Conservation (phyloP, 2,329 filamentous ascomycete species). For the Metarhizium robertsii region DNA sequence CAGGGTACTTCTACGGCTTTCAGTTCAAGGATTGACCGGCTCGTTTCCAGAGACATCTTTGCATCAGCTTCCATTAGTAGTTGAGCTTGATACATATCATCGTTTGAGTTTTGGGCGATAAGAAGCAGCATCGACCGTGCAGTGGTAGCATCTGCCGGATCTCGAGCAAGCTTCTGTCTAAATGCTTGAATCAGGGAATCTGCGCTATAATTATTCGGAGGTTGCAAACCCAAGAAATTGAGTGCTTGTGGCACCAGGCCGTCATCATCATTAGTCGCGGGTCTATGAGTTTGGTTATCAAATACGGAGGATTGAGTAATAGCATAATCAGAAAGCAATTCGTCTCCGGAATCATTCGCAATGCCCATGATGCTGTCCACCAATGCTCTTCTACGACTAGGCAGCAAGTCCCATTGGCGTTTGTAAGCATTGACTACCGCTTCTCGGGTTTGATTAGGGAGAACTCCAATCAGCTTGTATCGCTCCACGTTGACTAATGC, state of each 20-base stretch:
- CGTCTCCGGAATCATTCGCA: slow-evolving; percentile 25
- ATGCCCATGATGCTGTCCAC: slow-evolving; percentile 24
- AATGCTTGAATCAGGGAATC: slow-evolving; percentile 26
- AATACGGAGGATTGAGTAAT: slow-evolving; percentile 29
- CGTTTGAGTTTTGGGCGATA: slow-evolving; percentile 23
- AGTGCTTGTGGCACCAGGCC: slow-evolving; percentile 23
- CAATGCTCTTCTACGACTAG: slow-evolving; percentile 18
- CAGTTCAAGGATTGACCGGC: slow-evolving; percentile 21
- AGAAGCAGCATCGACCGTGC: slow-evolving; percentile 24
- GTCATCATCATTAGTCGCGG: slow-evolving; percentile 19
- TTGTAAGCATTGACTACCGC: slow-evolving; percentile 29
- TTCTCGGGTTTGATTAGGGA: slow-evolving; percentile 26
- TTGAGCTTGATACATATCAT: slow-evolving; percentile 23
- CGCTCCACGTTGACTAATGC: slow-evolving; percentile 21
- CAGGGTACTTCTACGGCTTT: slow-evolving; percentile 13
- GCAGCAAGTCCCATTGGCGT: slow-evolving; percentile 28
- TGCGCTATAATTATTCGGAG: slow-evolving; percentile 25
- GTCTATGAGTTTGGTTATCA: slow-evolving; percentile 24
- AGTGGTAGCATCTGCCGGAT: slow-evolving; percentile 21
- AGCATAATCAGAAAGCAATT: slow-evolving; percentile 26
- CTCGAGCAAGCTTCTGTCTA: slow-evolving; percentile 20
- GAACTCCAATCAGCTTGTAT: slow-evolving; percentile 27
- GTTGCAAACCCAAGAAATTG: slow-evolving; percentile 23
- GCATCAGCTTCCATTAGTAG: slow-evolving; percentile 24
- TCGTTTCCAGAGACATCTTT: slow-evolving; percentile 27